Evolutionary conservation across 2,329 filamentous ascomycete species (phyloP).

Genomic region (Escovopsis sp.): DNA sequence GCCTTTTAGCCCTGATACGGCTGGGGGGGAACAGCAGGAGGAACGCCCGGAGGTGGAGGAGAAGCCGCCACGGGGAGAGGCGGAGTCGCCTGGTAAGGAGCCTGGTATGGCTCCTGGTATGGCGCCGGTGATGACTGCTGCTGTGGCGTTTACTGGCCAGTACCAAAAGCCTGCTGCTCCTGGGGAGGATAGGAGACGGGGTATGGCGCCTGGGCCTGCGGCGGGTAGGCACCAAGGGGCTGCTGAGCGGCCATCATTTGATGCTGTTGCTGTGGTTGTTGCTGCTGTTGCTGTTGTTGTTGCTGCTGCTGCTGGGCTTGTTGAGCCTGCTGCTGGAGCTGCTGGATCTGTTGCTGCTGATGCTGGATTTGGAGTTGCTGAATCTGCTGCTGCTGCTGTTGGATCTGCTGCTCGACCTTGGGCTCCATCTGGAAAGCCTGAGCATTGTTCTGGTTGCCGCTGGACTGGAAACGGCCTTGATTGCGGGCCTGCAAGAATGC

Average conservation of each 20-base stretch:
- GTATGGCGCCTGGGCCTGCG: conserved; percentile 9
- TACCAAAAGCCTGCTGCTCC: conserved; percentile 8
- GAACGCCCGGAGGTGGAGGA: neutral
- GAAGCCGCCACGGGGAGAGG: neutral
- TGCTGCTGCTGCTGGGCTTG: conserved; percentile 7
- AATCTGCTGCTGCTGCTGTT: conserved; percentile 10
- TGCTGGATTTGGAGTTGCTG: conserved; percentile 9
- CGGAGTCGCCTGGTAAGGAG: neutral
- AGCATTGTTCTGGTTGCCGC: conserved; percentile 4
- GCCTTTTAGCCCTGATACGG: conserved; percentile 1
- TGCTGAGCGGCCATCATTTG: neutral
- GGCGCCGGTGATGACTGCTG: conserved; percentile 10
- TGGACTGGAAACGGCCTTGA: conserved; percentile 19
- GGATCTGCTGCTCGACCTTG: conserved; percentile 15
- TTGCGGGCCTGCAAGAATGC: conserved; percentile 24
- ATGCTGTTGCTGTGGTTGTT: conserved; percentile 8
- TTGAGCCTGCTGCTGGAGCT: conserved; percentile 9
- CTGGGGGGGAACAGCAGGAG: neutral
- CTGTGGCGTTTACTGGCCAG: conserved; percentile 11
- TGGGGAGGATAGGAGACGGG: conserved; percentile 10
- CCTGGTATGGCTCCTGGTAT: conserved; percentile 8
- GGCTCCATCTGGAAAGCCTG: conserved; percentile 20
- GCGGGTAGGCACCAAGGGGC: conserved; percentile 6
- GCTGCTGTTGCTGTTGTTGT: conserved; percentile 11
- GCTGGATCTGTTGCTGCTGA: conserved; percentile 9